Evolutionary conservation across 352 stramenopile species (phyloP), one percentile per base, ranked within the genome.

Genomic region (Pythium sp.): DNA sequence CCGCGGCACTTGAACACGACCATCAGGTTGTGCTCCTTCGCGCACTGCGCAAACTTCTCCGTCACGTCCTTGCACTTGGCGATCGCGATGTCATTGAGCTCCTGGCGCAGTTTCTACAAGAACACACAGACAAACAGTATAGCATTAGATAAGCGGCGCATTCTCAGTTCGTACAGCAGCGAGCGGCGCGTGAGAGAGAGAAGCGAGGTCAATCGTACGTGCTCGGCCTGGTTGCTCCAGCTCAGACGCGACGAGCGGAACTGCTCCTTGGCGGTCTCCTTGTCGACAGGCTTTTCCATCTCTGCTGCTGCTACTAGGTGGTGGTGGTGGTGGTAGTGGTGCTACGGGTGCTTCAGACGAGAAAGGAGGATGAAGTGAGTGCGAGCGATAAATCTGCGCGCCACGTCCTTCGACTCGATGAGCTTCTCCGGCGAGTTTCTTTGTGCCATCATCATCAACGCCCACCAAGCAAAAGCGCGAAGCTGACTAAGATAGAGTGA

Each of bases 221-320:
- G 84, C 66, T 93, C 84, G 3, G 86, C 86, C 69, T 93, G 86
- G 73, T 93, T 94, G 69, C 84, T 93, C 86, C 86, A 92, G 43
- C 81, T 85, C 71, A 94, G 78, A 38, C 86, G 83, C 72, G 83
- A 92, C 46, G 81, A 86, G 71, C 86, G 86, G 69, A 89, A 91
- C 28, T 75, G 69, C 62, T 85, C 77, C 77, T 92, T 92, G 22
- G 80, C 81, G 30, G 77, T 89, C 74, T 92, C 84, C 71, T 90
- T 89, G 61, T 89, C 81, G 68, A 89, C 78, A 28, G 76, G 62
- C 59, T 85, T 68, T 73, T 90, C 83, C 66, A 72, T 77, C 9
- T 67, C 14, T 36, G 7, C n/a, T 43, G 34, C 7, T 59, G 30
- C 22, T 46, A 18, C 11, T 55, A 15, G 26, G 32, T 54, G 60